These are phyloP conservation scores for Lentinus polychrous DNA, from an alignment of 1,284 basidiomycete species.

Conservation along the genomic window DNA sequence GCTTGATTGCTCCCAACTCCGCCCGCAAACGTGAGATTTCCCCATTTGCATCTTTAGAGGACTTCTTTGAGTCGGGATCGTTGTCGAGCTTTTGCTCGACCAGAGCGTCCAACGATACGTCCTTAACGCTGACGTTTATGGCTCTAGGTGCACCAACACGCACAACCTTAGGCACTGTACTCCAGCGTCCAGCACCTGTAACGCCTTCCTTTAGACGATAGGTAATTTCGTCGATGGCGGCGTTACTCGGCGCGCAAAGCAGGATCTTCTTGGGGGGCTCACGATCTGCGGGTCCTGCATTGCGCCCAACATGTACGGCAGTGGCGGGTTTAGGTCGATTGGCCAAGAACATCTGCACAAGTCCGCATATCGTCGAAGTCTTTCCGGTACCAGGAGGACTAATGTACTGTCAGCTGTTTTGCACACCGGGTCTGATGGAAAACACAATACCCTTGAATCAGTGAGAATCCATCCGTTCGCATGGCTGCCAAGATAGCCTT, in stretches of 20 bases:
- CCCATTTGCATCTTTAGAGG: constrained; percentile 39
- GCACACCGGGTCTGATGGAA: neutral
- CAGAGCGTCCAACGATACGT: constrained; percentile 82
- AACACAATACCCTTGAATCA: constrained; percentile 87
- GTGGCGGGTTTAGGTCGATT: constrained; percentile 45
- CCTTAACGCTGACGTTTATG: constrained; percentile 80
- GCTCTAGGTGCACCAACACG: constrained; percentile 79
- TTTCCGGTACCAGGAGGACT: constrained; percentile 98
- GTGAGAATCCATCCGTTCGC: constrained; percentile 71
- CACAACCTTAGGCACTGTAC: constrained; percentile 72
- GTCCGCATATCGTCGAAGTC: constrained; percentile 94
- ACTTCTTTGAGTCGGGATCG: constrained; percentile 30
- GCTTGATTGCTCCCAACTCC: constrained; percentile 66
- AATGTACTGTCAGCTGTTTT: neutral
- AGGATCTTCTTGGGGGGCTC: constrained; percentile 70
- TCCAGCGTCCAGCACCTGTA: constrained; percentile 48
- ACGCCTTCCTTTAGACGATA: constrained; percentile 80
- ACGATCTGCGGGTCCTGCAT: constrained; percentile 37
- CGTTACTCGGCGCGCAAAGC: constrained; percentile 96
- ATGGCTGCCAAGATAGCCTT: constrained; percentile 81
- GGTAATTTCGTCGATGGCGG: constrained; percentile 96
- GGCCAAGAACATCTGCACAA: constrained; percentile 82
- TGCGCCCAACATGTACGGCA: constrained; percentile 40
- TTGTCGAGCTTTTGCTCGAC: constrained; percentile 73
- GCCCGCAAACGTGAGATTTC: constrained; percentile 57